Evolutionary conservation across 2,329 filamentous ascomycete species (phyloP), one percentile per base, ranked within the genome.

Genomic region (Xylaria sp.): DNA sequence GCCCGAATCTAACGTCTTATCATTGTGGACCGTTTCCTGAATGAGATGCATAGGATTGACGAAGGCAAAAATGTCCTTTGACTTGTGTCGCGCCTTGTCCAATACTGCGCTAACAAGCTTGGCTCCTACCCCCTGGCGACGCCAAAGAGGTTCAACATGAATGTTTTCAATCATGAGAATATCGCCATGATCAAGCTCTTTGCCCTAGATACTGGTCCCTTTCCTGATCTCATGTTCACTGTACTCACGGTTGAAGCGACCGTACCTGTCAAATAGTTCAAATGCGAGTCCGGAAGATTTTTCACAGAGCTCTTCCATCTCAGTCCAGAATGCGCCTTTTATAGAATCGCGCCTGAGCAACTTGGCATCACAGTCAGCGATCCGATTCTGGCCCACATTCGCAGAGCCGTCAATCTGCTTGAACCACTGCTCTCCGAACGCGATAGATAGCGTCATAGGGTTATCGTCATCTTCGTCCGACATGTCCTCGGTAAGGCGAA

Each of bases 251-350:
- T 72, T 73, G 23, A 79, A 67, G 54, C 69, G 69, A 45, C 77
- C 78, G 59, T 78, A 79, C 23, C 74, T 67, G 60, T 79, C 73
- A 61, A 79, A 57, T 78, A 79, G 53, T 8, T 72, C 63, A 60
- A 78, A 76, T 14, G 73, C 76, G n/a, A 79, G 60, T 15, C 63
- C 28, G 14, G 51, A 56, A 49, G 42, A 8, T 53, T 56, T 43
- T 35, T 56, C 23, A 35, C 31, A 35, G 17, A 47, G 51, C 45
- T 37, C 51, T 35, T 78, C 74, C 73, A 79, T 78, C 3, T 72
- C 58, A 28, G 63, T 43, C 70, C 72, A 75, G 66, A 78, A 78
- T 9, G 33, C 21, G 11, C 35, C 6, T 43, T 55, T 51, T 1
- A 67, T 64, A 15, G 1, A 25, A 28, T 23, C 43, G 21, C 53